Base-by-base conservation (phyloP, 441 rosid species). In the Brassica hybrid region DNA sequence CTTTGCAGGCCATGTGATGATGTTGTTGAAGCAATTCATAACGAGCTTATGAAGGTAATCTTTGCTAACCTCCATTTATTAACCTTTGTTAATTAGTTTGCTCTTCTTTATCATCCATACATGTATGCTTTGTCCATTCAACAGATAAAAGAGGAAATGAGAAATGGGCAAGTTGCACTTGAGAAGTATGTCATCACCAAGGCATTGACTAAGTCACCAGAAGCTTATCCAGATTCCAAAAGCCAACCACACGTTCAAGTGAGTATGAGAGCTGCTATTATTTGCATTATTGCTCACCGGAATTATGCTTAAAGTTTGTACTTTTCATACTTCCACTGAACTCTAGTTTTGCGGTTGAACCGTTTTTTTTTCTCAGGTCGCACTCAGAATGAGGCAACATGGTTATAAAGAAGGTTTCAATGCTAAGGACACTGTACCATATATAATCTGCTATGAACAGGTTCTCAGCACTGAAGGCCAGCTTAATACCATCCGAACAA, bases 171-270 rank as follows among this genome's bases (percentile, higher is more conserved):
- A 86, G 91, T 92, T 71, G 88, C 83, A 25, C 93, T 96, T 70
- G 96, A 94, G 88, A 90, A 94, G 84, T 96, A 94, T 78, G 85
- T 92, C 77, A 96, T 96, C 79, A 91, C 97, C 79, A 94, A 94
- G 89, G 80, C 96, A 79, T 85, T 96, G 85, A 96, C 98, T 76
- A 96, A 94, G 80, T 89, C 93, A 48, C 97, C 97, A 58, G 94
- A 90, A 89, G 93, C 96, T 66, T 96, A 96, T 83, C 94, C 97
- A 69, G 98, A 96, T 88, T 91, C 94, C 78, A 94, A 87, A 86
- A 92, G 89, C 82, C 99, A 94, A 78, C 98, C 98, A n/a, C 99
- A 96, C 81, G 99, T 92, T 84, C 89, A 88, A 74, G 99, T 96
- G 82, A 88, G 91, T 79, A 75, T 63, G 68, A 67, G 32, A 60